These are phyloP conservation scores for Phoma sp. DNA, from an alignment of 2,329 filamentous ascomycete genomes.

Conservation along the genomic window DNA sequence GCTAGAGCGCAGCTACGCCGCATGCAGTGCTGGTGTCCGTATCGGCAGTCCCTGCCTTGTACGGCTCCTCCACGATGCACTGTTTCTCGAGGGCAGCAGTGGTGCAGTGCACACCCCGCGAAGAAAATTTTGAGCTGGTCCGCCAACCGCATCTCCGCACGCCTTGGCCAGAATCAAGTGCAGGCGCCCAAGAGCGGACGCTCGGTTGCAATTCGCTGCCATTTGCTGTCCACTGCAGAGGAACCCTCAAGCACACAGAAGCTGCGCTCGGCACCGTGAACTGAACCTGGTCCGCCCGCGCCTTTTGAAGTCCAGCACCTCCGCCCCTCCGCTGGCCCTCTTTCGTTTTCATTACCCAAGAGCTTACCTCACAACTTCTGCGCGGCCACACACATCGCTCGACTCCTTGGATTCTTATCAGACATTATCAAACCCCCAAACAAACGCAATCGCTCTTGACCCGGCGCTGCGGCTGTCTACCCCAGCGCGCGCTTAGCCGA, in stretches of 20 bases:
- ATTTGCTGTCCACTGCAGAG: conserved; percentile 25
- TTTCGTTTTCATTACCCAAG: conserved; percentile 57
- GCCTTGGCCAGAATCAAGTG: conserved; percentile 29
- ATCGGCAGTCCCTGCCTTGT: conserved; percentile 29
- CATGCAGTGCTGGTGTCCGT: conserved; percentile 19
- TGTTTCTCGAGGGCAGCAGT: conserved; percentile 19
- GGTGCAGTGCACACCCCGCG: conserved; percentile 31
- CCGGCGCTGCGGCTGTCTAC: conserved; percentile 45
- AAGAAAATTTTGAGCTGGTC: conserved; percentile 38
- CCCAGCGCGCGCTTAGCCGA: conserved; percentile 48
- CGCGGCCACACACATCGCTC: conserved; percentile 47
- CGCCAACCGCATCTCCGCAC: conserved; percentile 26
- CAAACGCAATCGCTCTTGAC: conserved; percentile 43
- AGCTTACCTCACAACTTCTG: conserved; percentile 56
- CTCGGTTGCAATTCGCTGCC: conserved; percentile 31
- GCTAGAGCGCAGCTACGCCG: conserved; percentile 18
- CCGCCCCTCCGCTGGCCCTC: conserved; percentile 42
- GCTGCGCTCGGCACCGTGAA: conserved; percentile 27
- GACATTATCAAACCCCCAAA: conserved; percentile 52
- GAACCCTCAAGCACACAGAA: conserved; percentile 29
- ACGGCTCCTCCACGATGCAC: conserved; percentile 25
- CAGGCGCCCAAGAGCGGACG: conserved; percentile 18
- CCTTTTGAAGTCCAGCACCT: conserved; percentile 45
- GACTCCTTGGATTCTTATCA: conserved; percentile 49
- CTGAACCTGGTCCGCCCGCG: conserved; percentile 36